Percentiles rank a stretch among this genome's conserved stretches.
These are phyloP conservation scores for Scedosporium dehoogii DNA, from an alignment of 2,329 filamentous ascomycete species.

Conservation along the genomic window DNA sequence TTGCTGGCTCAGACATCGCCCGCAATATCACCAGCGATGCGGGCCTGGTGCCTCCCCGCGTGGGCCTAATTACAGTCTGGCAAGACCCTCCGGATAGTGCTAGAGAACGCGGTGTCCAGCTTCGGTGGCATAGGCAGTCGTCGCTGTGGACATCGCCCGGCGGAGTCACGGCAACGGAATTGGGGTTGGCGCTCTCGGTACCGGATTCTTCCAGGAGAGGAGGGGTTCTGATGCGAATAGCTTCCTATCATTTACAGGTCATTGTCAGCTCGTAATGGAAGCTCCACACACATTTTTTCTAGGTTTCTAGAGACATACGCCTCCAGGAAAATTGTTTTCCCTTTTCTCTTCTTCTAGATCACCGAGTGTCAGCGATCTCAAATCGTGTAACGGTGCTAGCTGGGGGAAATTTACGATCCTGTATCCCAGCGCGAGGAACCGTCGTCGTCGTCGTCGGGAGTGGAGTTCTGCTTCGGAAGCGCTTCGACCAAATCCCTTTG, in stretches of 20 bases:
- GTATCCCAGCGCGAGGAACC: not conserved
- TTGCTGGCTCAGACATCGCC: no score
- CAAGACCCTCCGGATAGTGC: not conserved
- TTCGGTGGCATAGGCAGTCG: not conserved
- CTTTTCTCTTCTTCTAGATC: not conserved
- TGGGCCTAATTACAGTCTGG: not conserved
- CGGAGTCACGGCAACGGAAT: not conserved
- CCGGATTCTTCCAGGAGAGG: not conserved
- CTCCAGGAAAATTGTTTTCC: constrained; percentile 5
- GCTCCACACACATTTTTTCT: not conserved
- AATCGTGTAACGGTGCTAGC: not conserved
- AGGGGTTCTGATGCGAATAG: not conserved
- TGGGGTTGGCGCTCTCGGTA: not conserved
- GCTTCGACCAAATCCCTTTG: no score
- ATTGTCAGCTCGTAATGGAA: not conserved
- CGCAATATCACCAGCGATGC: no score
- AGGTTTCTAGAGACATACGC: not conserved
- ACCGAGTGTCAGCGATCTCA: not conserved
- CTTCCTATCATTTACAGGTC: not conserved
- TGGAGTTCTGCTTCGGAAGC: no score
- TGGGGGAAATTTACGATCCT: not conserved
- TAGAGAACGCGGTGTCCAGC: not conserved
- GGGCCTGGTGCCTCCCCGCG: no score
- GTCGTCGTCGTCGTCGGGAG: no score
- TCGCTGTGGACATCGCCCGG: constrained; percentile 3